These are phyloP conservation scores for Zygosaccharomyces pseudorouxii DNA, from an alignment of 805 yeast genomes.

Conservation along the genomic window DNA sequence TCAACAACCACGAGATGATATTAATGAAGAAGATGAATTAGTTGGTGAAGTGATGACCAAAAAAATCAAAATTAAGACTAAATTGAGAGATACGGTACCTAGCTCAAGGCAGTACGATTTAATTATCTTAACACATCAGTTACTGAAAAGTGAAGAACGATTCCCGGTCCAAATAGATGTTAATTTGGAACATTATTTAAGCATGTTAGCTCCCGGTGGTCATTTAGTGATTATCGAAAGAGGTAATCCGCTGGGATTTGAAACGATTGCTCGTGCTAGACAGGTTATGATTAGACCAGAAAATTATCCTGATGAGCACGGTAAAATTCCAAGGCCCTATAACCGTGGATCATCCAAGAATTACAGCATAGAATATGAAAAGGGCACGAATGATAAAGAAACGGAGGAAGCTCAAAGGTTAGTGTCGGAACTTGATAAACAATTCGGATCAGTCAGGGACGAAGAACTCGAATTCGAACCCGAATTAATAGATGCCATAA, in stretches of 20 bases:
- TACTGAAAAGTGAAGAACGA: conserved; percentile 52
- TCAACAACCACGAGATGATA: conserved; percentile 23
- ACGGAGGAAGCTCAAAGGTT: conserved; percentile 4
- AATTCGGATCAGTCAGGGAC: conserved; percentile 41
- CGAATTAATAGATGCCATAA: conserved; percentile 31
- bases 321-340: conserved; percentile 69
- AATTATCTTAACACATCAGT: conserved; percentile 76
- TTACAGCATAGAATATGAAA: neutral
- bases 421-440: conserved; percentile 15
- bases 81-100: conserved; percentile 51
- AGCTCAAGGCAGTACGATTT: conserved; percentile 56
- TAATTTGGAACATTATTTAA: conserved; percentile 53
- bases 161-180: conserved; percentile 74
- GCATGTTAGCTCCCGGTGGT: conserved; percentile 71
- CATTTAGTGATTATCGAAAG: conserved; percentile 75
- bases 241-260: conserved; percentile 88
- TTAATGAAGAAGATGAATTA: conserved; percentile 32
- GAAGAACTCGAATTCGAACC: conserved; percentile 47
- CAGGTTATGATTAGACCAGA: conserved; percentile 89
- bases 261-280: conserved; percentile 82
- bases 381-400: neutral
- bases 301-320: conserved; percentile 47
- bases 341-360: conserved; percentile 42
- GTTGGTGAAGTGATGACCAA: conserved; percentile 55
- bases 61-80: conserved; percentile 49